Base-by-base conservation (phyloP, 345 rosid genomes). In the Crucihimalaya himalaica region DNA sequence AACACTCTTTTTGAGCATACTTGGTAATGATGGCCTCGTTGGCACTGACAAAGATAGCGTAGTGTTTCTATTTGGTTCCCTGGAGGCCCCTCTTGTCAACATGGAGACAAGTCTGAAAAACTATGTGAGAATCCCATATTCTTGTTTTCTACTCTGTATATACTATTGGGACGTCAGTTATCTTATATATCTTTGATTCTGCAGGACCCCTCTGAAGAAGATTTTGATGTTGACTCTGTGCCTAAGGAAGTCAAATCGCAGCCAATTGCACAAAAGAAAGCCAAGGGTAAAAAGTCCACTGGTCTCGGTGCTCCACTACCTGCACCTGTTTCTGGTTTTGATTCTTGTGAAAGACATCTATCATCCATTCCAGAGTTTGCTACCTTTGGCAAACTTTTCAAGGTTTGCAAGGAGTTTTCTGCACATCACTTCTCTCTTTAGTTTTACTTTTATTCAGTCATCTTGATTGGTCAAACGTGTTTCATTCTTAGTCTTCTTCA, bases 251-350 rank as follows among this genome's bases (percentile, higher is more conserved):
- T 92, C 54, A 95, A 87, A 80, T 78, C 88, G 39, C 97, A 84
- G 84, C 88, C 97, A 45, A 93, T 87, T 62, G 85, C 90, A 3
- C 97, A 95, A 80, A 95, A 92, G 86, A 94, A 89, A 82, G 96
- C 96, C 59, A 84, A 93, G 6, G 93, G 97, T 52, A 95, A 90
- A 78, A 95, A 86, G 86, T 88, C 96, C 56, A 56, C 88, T 73
- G 97, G 96, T 77, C 90, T 95, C 50, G 92, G 86, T 82, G 93
- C 87, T 27, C 89, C 88, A 63, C 84, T 83, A 59, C 54, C 78
- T 66, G 88, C 83, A 39, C 86, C 92, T 63, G 76, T 84, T 54
- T 83, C 97, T 59, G 83, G 96, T 68, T 78, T 80, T 74, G 97
- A 88, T 81, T 84, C 89, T 19, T 92, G 86, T 76, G 96, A 92